Evolutionary conservation across 2,329 filamentous ascomycete genomes (phyloP), one percentile per base, ranked within the genome.

Genomic region (Eurotiales sp.): DNA sequence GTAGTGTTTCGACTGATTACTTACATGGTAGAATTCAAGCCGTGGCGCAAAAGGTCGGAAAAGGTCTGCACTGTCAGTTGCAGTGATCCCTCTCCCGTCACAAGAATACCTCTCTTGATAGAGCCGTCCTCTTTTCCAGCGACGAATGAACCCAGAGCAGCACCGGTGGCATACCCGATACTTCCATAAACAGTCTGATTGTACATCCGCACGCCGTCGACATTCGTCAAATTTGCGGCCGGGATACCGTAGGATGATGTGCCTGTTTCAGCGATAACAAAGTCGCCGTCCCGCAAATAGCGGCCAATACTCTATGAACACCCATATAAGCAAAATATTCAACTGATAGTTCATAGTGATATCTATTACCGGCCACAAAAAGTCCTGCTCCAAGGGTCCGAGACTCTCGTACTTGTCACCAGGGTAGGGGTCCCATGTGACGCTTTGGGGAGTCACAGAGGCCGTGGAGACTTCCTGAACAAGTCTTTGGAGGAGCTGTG

Each of bases 151-250:
- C 64, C 64, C 3, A 62, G 46, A 11, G 56, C 53, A 1, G 61
- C 59, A 17, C 55, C 54, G 11, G 58, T 61, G 1, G 59, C 61
- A 46, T 63, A 65, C 10, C 64, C 64, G 22, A 67, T 66, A 29
- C 56, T 59, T 10, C 61, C 57, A 40, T 53, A 68, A 19, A 63
- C 32, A 1, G 59, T 60, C 30, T 65, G 62, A 19, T 61, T 61
- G 55, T 52, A 56, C 45, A 51, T 50, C 21, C 27, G 23, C 6
- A 40, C 42, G 3, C 40, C 23, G 32, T 52, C 42, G 12, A 42
- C 11, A 10, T 27, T 17, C 32, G 17, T 21, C 19, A 52, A 19
- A 23, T 23, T 37, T 21, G 43, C 50, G n/a, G 22, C 41, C 8
- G 50, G 36, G 23, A 52, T 52, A 8, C 50, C 50, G 17, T 46